phyloP scores from a whole-genome alignment of 2,329 filamentous ascomycete species.

The Neonectria hederae region DNA sequence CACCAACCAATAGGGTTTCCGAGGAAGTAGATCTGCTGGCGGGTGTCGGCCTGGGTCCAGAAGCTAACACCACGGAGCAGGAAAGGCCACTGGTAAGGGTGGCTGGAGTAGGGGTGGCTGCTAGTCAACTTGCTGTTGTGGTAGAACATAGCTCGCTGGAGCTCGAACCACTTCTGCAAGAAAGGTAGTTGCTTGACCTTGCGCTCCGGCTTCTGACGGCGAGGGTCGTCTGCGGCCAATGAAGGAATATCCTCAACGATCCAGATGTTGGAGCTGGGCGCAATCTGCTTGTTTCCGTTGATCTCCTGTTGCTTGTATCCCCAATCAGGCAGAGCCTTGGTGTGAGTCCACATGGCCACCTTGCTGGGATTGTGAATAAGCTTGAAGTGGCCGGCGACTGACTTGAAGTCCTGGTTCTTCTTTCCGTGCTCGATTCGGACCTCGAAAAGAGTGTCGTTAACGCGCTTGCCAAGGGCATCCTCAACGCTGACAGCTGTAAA shows the following conservation, averaged over 20 bases:
- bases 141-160: slow-evolving; percentile 98
- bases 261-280: slow-evolving; percentile 93
- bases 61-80: slow-evolving; percentile 96
- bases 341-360: slow-evolving; percentile 99
- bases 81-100: slow-evolving; percentile 98
- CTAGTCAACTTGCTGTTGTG: slow-evolving; percentile 98
- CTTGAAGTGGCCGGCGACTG: slow-evolving; percentile 92
- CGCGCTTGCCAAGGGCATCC: slow-evolving; percentile 76
- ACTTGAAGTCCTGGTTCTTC: slow-evolving; percentile 83
- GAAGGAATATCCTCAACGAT: slow-evolving; percentile 91
- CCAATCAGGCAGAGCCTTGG: slow-evolving; percentile 95
- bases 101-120: slow-evolving; percentile 94
- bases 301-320: slow-evolving; percentile 97
- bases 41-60: slow-evolving; percentile 96
- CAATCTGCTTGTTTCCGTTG: slow-evolving; percentile 97
- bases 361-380: slow-evolving; percentile 93
- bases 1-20: slow-evolving; percentile 98
- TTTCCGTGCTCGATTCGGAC: slow-evolving; percentile 90
- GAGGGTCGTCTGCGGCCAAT: slow-evolving; percentile 74
- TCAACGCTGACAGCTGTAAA: slow-evolving; percentile 85
- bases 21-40: slow-evolving; percentile 97
- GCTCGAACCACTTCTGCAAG: slow-evolving; percentile 92
- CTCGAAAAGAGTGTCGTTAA: slow-evolving; percentile 93
- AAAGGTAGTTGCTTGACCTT: slow-evolving; percentile 88
- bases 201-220: slow-evolving; percentile 78